Conservation (phyloP, 2,329 filamentous ascomycete species). For the Sclerotinia borealis region DNA sequence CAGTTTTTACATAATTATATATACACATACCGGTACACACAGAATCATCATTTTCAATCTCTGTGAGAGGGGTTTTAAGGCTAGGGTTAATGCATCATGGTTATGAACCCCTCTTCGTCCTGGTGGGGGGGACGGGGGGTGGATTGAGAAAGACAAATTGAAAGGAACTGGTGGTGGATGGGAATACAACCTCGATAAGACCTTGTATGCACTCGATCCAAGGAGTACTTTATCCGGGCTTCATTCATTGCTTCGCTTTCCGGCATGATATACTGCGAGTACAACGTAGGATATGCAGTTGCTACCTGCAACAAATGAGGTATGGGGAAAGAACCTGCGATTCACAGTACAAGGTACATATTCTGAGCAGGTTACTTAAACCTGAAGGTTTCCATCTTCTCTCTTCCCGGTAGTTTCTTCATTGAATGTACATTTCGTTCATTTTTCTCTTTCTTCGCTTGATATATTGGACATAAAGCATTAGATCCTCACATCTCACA, state of each 20-base stretch:
- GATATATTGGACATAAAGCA: background rate
- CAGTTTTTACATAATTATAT: background rate
- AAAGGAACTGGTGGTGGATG: too few species aligned
- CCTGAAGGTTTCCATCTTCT: background rate
- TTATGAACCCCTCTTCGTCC: background rate
- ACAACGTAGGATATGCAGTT: background rate
- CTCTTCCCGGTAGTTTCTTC: background rate
- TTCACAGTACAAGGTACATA: slow-evolving; percentile 1
- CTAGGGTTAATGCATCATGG: background rate
- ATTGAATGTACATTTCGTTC: background rate
- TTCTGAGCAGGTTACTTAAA: background rate
- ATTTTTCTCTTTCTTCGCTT: background rate
- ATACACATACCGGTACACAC: too few species aligned
- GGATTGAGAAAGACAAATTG: too few species aligned
- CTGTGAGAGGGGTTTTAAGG: background rate
- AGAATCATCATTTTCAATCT: background rate
- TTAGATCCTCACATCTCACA: background rate
- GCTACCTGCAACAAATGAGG: slow-evolving; percentile 8
- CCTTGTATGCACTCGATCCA: background rate
- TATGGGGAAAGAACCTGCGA: background rate
- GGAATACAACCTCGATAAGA: too few species aligned
- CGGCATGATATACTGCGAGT: slow-evolving; percentile 6
- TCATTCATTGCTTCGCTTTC: background rate
- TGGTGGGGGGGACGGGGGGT: background rate
- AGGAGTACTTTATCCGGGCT: background rate